Conservation (phyloP, 768 basidiomycete genomes). For the Sporobolomyces roseus region DNA sequence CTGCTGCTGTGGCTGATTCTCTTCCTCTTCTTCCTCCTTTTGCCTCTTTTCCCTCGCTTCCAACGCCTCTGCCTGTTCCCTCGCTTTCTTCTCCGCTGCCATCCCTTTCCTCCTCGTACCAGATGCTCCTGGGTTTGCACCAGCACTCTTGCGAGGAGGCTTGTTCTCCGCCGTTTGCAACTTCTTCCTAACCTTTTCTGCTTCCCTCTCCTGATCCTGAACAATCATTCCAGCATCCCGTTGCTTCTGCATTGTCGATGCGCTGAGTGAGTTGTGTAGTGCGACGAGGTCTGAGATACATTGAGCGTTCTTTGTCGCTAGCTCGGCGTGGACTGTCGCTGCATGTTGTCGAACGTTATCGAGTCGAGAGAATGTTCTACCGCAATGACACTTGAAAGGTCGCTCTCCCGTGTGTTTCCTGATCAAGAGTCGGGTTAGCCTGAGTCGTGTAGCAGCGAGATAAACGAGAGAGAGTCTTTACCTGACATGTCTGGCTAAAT, state of each 20-base stretch:
- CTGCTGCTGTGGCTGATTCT: too few relatives aligned
- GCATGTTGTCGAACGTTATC: conserved; percentile 97
- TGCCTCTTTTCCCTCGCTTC: not conserved
- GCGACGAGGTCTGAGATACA: conserved; percentile 88
- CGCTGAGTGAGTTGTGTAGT: conserved; percentile 75
- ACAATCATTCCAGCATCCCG: conserved; percentile 35
- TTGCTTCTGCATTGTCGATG: conserved; percentile 43
- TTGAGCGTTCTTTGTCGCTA: conserved; percentile 71
- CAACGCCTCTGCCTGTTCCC: conserved; percentile 15
- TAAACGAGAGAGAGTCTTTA: too few relatives aligned
- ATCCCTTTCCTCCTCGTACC: conserved; percentile 16
- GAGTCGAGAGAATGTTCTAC: conserved; percentile 89
- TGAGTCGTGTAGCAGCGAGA: too few relatives aligned
- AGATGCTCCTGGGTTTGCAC: not conserved
- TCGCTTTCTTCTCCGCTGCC: conserved; percentile 17
- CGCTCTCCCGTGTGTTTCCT: conserved; percentile 98
- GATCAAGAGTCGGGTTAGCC: too few relatives aligned
- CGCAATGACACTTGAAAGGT: conserved; percentile 92
- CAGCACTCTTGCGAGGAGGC: not conserved
- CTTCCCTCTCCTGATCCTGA: conserved; percentile 12
- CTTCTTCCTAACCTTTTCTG: not conserved
- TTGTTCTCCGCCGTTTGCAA: conserved; percentile 2
- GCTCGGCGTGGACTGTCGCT: conserved; percentile 94
- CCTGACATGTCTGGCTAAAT: too few relatives aligned
- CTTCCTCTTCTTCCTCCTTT: not conserved